Conservation (phyloP, 2,329 filamentous ascomycete species). For the Camptophora hylomeconis region DNA sequence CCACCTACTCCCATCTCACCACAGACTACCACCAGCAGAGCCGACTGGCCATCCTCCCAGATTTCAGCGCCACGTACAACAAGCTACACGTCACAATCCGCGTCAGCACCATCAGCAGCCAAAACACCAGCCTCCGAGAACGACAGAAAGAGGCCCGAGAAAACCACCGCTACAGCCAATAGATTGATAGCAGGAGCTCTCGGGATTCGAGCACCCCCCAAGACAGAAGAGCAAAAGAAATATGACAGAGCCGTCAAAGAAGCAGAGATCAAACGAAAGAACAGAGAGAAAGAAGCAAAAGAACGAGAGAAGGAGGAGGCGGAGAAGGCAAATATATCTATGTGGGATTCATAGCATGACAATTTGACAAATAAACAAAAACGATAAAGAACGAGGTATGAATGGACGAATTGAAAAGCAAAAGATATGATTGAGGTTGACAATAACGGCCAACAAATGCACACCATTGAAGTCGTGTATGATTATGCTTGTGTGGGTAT, state of each 20-base stretch:
- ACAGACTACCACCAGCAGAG: too few relatives aligned
- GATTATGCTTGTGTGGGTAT: too few relatives aligned
- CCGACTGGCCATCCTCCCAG: too few relatives aligned
- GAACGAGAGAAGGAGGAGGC: constrained; percentile 48
- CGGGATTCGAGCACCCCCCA: constrained; percentile 65
- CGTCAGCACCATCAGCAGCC: constrained; percentile 8
- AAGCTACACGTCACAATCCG: constrained; percentile 22
- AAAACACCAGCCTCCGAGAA: too few relatives aligned
- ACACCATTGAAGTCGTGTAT: too few relatives aligned
- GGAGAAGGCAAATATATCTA: constrained; percentile 64
- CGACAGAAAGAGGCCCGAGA: constrained; percentile 63
- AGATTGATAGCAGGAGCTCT: constrained; percentile 81
- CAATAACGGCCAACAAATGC: constrained; percentile 1
- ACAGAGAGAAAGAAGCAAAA: constrained; percentile 57
- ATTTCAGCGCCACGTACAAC: too few relatives aligned
- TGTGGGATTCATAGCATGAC: too few relatives aligned
- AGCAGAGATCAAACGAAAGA: constrained; percentile 66
- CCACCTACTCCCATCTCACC: constrained; percentile 56
- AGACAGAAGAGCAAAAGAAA: constrained; percentile 68
- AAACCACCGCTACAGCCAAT: constrained; percentile 81
- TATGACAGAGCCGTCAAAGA: constrained; percentile 74
- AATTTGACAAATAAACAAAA: too few relatives aligned
- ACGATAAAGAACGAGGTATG: too few relatives aligned
- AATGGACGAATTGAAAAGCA: constrained; percentile 2
- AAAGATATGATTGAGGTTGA: constrained; percentile 2